Evolutionary conservation across 2,329 filamentous ascomycete species (phyloP), one percentile per base, ranked within the genome.

Genomic region (Aspergillus nomiae): DNA sequence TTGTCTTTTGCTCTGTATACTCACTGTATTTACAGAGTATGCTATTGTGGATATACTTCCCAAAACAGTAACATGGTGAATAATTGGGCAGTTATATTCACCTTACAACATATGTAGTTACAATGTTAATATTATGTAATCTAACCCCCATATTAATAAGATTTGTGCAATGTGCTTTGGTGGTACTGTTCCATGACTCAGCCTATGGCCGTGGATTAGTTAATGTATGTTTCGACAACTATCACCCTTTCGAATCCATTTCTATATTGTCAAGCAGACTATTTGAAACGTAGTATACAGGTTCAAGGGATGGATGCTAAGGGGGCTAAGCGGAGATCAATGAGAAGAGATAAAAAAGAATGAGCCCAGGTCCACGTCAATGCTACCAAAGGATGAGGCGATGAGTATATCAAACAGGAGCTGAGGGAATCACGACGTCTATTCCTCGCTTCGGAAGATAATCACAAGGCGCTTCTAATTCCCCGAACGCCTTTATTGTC

Each of bases 401-500:
- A 11, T 51, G 28, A 32, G 21, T 51, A 51, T 51, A 21, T 51
- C 16, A 51, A 11, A 32, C 26, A 51, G 19, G 10, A 51, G 28
- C 4, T 4, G 16, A 51, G 19, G 7, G 26, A 51, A 51, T 32
- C 26, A n/a, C 16, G 7, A 34, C 30, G 12, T 51, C 16, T 32
- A 51, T 32, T 51, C 48, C 28, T 32, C 28, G 8, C 16, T 28
- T 51, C 14, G 14, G 21, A 4, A 10, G 28, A 57, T 57, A 26
- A n/a, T 14, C 30, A n/a, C 7, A 26, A 36, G 26, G 21, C 28
- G 38, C 24, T 55, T 28, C 19, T n/a, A 46, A 48, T 43, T 60
- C 58, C 48, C 21, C 28, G 53, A 63, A 61, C 61, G 60, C 65
- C 65, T 61, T 53, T 62, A 59, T 60, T 56, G 10, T 36, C 26